A percentile compares a stretch with the other conserved stretches of the same genome.
phyloP scores from a whole-genome alignment of 2,329 filamentous ascomycete genomes.

The Chaetomium sp. region DNA sequence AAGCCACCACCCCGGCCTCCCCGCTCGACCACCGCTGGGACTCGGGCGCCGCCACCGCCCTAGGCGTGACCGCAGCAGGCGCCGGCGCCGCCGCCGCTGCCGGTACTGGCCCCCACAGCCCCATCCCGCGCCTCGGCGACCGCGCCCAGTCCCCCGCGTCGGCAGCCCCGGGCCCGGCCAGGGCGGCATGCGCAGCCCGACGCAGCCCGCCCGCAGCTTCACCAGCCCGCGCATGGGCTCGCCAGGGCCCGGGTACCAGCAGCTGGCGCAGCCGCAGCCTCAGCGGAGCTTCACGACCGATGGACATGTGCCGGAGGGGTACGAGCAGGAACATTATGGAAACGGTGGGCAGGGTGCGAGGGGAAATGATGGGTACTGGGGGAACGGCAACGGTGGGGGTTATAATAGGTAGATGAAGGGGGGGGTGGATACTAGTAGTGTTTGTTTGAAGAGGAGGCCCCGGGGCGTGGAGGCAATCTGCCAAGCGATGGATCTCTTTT shows the following conservation, averaged over 20 bases:
- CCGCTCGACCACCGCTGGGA: slow-evolving; percentile 40
- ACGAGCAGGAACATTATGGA: slow-evolving; percentile 1
- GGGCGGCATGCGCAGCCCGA: slow-evolving; percentile 22
- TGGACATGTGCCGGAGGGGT: neutral
- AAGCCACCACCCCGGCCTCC: slow-evolving; percentile 21
- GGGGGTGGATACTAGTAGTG: neutral
- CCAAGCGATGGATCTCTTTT: slow-evolving; percentile 5
- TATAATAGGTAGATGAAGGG: neutral
- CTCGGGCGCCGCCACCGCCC: slow-evolving; percentile 13
- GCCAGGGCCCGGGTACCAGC: slow-evolving; percentile 34
- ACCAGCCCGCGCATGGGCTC: slow-evolving; percentile 38
- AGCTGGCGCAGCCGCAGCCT: slow-evolving; percentile 32
- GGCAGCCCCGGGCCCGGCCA: slow-evolving; percentile 25
- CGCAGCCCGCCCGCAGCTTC: slow-evolving; percentile 36
- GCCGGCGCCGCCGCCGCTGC: slow-evolving; percentile 32
- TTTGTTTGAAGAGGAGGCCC: neutral
- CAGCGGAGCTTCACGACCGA: slow-evolving; percentile 34
- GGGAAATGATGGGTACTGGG: slow-evolving; percentile 21
- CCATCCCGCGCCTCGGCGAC: slow-evolving; percentile 38
- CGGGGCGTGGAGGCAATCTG: neutral
- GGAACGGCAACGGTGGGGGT: slow-evolving; percentile 5
- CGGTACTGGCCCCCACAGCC: slow-evolving; percentile 31
- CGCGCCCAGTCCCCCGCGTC: slow-evolving; percentile 32
- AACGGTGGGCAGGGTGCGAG: neutral
- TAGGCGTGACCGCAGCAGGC: slow-evolving; percentile 31